phyloP scores from a whole-genome alignment of 495 filamentous ascomycete genomes.

The Lophiotrema nucula region DNA sequence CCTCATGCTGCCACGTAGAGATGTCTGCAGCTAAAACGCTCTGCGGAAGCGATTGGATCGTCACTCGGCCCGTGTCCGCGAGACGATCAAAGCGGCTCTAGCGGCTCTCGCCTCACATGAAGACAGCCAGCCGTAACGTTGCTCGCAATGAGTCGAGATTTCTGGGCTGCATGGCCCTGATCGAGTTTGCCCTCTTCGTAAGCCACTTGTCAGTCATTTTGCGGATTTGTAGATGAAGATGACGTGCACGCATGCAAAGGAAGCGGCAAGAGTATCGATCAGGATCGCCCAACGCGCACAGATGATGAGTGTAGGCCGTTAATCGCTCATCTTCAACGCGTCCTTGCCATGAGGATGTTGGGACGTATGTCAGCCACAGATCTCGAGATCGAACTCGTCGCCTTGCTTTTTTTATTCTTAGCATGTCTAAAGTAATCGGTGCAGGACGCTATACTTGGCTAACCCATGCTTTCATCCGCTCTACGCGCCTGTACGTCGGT shows the following conservation, averaged over 20 bases:
- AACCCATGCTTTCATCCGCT: no score
- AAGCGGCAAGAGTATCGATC: no score
- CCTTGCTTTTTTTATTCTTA: no score
- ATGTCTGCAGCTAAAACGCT: constrained; percentile 24
- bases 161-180: background rate
- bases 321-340: no score
- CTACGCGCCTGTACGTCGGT: no score
- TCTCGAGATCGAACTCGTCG: no score
- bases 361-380: no score
- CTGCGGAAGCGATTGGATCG: constrained; percentile 23
- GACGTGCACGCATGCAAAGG: background rate
- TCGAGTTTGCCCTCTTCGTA: constrained; percentile 1
- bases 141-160: background rate
- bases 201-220: constrained; percentile 8
- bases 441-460: no score
- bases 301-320: no score
- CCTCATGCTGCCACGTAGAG: constrained; percentile 33
- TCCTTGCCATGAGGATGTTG: no score
- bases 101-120: constrained; percentile 31
- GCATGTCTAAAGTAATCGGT: no score
- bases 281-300: no score
- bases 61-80: constrained; percentile 22
- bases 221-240: constrained; percentile 8
- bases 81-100: constrained; percentile 19
- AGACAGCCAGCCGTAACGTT: constrained; percentile 6